A percentile compares a stretch with the other conserved stretches of the same genome.
These are phyloP conservation scores for Cladorrhinum sp. DNA, from an alignment of 2,329 filamentous ascomycete genomes.

Conservation along the genomic window DNA sequence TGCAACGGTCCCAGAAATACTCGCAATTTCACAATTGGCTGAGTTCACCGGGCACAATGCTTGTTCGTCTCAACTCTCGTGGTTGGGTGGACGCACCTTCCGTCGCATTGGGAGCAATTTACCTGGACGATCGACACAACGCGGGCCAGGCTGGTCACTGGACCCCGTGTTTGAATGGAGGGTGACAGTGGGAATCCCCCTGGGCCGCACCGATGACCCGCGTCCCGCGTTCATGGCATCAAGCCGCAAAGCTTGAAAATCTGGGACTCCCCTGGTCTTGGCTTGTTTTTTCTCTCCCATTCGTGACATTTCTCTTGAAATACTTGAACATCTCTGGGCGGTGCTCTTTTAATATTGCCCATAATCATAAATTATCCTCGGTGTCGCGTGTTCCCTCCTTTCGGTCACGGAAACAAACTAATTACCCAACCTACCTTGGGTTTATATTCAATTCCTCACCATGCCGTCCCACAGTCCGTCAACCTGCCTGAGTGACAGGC, in stretches of 20 bases:
- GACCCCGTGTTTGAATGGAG: not conserved
- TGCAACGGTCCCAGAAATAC: not conserved
- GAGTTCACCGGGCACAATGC: too few relatives aligned
- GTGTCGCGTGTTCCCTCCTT: not conserved
- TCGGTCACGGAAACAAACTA: too few relatives aligned
- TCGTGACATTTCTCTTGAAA: not conserved
- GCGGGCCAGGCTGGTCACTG: too few relatives aligned
- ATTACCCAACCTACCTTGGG: not conserved
- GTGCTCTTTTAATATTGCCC: not conserved
- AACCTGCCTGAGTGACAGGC: constrained; percentile 21
- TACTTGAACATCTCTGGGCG: too few relatives aligned
- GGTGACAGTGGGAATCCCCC: not conserved
- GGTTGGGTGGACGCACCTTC: not conserved
- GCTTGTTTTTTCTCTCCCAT: not conserved
- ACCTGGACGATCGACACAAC: too few relatives aligned
- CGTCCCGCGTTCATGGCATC: not conserved
- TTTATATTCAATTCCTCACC: not conserved
- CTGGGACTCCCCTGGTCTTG: not conserved
- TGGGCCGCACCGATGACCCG: not conserved
- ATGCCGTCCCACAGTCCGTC: constrained; percentile 13
- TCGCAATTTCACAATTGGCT: not conserved
- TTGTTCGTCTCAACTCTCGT: not conserved
- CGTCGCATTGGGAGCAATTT: not conserved
- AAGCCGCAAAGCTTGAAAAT: constrained; percentile 1
- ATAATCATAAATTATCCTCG: not conserved